Evolutionary conservation across 2,329 filamentous ascomycete species (phyloP).

Genomic region (Beauveria asiatica): DNA sequence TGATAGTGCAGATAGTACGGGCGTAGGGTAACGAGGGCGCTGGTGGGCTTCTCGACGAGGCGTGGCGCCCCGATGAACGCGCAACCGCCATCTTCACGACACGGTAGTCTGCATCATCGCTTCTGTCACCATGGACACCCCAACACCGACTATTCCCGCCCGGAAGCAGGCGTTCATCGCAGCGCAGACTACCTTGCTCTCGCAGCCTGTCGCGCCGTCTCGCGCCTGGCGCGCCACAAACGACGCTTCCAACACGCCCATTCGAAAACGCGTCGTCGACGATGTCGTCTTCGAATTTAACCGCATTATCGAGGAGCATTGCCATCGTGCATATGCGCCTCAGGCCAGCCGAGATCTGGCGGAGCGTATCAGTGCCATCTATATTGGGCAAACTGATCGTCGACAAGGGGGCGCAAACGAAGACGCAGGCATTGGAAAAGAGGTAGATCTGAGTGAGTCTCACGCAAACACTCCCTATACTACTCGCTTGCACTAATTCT

Average conservation of each 20-base stretch:
- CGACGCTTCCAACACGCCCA: conserved; percentile 29
- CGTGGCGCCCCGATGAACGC: not conserved
- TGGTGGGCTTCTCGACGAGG: not conserved
- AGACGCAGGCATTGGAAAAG: conserved; percentile 27
- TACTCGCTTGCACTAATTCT: not conserved
- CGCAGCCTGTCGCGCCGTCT: conserved; percentile 49
- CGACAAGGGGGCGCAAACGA: conserved; percentile 27
- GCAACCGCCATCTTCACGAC: not conserved
- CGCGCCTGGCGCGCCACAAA: conserved; percentile 43
- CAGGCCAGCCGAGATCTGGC: conserved; percentile 64
- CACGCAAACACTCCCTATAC: not conserved
- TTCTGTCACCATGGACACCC: not conserved
- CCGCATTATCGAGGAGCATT: conserved; percentile 54
- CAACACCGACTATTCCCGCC: conserved; percentile 46
- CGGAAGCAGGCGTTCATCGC: conserved; percentile 58
- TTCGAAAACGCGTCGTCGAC: conserved; percentile 43
- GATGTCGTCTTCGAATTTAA: conserved; percentile 52
- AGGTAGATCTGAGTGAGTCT: conserved; percentile 37
- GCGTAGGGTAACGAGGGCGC: too few species aligned
- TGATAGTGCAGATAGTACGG: too few species aligned
- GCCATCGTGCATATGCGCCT: conserved; percentile 55
- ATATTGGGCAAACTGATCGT: conserved; percentile 40
- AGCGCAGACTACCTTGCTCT: conserved; percentile 53
- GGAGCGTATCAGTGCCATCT: conserved; percentile 62
- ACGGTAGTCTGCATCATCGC: not conserved